Base-by-base conservation (phyloP, 2,329 filamentous ascomycete genomes). In the Neonectria faginata region DNA sequence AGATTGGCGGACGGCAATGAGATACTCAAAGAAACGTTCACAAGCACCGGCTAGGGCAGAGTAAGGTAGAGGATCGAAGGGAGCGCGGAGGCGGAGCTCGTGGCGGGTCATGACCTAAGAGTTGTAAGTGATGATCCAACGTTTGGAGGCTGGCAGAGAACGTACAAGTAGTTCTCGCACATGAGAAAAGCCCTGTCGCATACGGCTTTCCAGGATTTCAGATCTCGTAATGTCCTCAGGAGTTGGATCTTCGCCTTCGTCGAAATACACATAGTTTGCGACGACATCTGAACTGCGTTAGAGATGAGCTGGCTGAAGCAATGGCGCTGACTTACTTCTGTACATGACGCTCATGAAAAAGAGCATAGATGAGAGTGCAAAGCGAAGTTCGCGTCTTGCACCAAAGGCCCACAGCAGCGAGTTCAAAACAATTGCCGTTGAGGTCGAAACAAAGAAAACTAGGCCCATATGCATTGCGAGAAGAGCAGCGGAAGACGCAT, bases 351-450 rank as follows among this genome's bases (percentile, higher is more conserved):
- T 86, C 62, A 84, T 82, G 69, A 87, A 87, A 53, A 88, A 84
- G 67, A 89, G 78, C 84, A 87, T 88, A 2, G 82, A 79, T 0
- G 86, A 85, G 2, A 88, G 73, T 0, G 85, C 85, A 62, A 83
- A 85, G 22, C 86, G 78, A 14, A 89, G 79, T 71, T 88, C 86
- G 68, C 88, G 86, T 12, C 87, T 80, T 11, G 87, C 86, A 5
- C 89, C 81, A 66, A 89, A 89, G 2, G 87, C 87, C 87, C 87
- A 89, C 3, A 89, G 76, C 12, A 86, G 70, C 86, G 86, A 89
- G 67, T 88, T 89, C 14, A 88, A 81, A 1, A 86, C 65, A 11
- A 88, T 79, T 0, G 86, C 85, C 1, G 83, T 80, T 1, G 85
- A 78, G 3, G 86, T 83, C 2, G 86, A 87, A 22, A 87, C 73